phyloP scores from a whole-genome alignment of 2,329 filamentous ascomycete genomes.

The Trichoderma sp. region DNA sequence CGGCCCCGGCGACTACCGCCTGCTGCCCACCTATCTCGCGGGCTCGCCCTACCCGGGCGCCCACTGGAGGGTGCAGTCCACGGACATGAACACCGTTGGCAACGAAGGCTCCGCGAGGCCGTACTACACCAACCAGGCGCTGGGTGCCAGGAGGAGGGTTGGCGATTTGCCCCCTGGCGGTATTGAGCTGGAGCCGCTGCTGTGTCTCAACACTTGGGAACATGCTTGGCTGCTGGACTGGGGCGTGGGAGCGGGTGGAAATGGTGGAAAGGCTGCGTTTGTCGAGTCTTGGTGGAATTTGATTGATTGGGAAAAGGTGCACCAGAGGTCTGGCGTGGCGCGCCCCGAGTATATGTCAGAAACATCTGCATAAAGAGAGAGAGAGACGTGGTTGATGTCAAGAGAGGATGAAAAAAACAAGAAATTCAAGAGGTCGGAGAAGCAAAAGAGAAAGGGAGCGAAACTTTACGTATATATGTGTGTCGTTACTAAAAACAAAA shows the following conservation, averaged over 20 bases:
- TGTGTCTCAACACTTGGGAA: conserved; percentile 97
- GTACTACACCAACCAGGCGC: conserved; percentile 45
- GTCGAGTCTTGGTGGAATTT: conserved; percentile 82
- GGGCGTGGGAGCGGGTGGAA: conserved; percentile 56
- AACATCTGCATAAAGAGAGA: conserved; percentile 20
- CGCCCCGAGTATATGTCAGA: conserved; percentile 41
- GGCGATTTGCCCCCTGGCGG: conserved; percentile 61
- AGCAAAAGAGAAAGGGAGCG: not conserved
- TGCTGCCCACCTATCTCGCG: conserved; percentile 88
- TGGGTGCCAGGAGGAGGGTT: conserved; percentile 34
- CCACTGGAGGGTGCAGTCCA: conserved; percentile 70
- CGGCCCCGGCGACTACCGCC: conserved; percentile 55
- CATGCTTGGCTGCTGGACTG: conserved; percentile 89
- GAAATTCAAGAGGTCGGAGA: not conserved
- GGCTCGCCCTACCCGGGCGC: conserved; percentile 85
- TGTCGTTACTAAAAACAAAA: not conserved
- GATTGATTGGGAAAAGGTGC: conserved; percentile 82
- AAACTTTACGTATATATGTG: conserved; percentile 17
- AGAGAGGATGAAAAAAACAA: not conserved
- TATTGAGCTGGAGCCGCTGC: conserved; percentile 69
- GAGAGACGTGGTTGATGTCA: not conserved
- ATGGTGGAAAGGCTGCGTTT: conserved; percentile 73
- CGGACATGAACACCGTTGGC: conserved; percentile 69
- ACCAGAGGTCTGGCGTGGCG: conserved; percentile 40
- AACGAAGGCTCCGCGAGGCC: conserved; percentile 40